Base-by-base conservation (phyloP, 208 protist species). In the Balamuthia mandrillaris region DNA sequence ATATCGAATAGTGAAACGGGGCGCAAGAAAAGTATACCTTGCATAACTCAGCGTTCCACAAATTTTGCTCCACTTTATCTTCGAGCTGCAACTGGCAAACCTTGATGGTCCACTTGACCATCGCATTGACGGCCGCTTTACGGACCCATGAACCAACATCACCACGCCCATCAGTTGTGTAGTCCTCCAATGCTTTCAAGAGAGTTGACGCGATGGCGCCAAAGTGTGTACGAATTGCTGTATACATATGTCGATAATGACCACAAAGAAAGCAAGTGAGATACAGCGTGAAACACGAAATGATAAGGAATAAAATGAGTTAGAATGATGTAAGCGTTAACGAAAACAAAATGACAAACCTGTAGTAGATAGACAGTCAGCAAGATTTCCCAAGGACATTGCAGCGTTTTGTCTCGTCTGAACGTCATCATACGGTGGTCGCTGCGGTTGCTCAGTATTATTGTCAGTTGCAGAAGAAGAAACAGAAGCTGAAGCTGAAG, bases 91-190 rank as follows among this genome's bases (percentile, higher is more conserved):
- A 27, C 49, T 56, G 18, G 18, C 18, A 56, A 27, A 56, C n/a
- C n/a, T 18, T 56, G 21, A 18, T 56, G 18, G 49, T 27, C 18
- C 18, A 56, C n/a, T 27, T 56, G 18, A n/a, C 87, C 7, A 97
- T 81, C 16, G 81, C 82, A 27, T 90, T 81, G 86, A 98, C 91
- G 7, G 95, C 92, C 27, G 94, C 96, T 31, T 97, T 88, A 56
- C 97, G 95, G 27, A 98, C 96, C 94, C 97, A 98, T 39, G 94
- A 97, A n/a, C 97, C 97, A 27, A 98, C 96, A 86, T 99, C 97
- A 72, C 97, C 97, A 68, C 97, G 92, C 79, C 96, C 96, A 84
- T 98, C 97, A 9, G 95, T 90, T 24, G 92, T 90, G 88, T 98
- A 98, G 89, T 98, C 97, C 6, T 95, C 31, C 21, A 7, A 16